Base-by-base conservation (phyloP, 345 rosid genomes). In the Populus nigra region DNA sequence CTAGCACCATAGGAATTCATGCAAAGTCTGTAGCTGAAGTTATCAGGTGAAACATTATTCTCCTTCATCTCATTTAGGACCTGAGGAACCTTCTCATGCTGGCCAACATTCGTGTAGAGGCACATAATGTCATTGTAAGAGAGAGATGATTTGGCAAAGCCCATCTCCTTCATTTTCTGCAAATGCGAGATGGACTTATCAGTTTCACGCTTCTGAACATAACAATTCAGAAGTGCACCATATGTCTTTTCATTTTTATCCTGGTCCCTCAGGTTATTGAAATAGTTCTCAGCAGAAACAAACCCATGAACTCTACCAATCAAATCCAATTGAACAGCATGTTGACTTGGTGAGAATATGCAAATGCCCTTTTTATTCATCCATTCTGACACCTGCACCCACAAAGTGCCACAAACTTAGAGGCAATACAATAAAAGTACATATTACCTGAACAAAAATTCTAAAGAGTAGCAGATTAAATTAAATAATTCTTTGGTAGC, bases 201-300 rank as follows among this genome's bases (percentile, higher is more conserved):
- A 18, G 82, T 83, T 73, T 91, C 86, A 5, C 74, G 88, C 76
- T 88, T 93, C 75, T 93, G 83, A 22, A 88, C 93, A 76, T 90
- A 95, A 77, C 98, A 95, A 76, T 89, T 87, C 59, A 95, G 87
- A 71, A 95, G 94, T 41, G 99, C 98, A 22, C 98, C 98, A 49
- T 91, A 88, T 5, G 97, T 93, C 86, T 92, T 91, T 0, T 84
- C 89, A 76, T 82, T 93, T 83, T 89, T 93, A 75, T 90, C 90
- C 27, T 87, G 86, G 41, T 91, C 93, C 86, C 80, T 86, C 72
- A 95, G 83, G 74, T 63, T 83, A 18, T 74, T 74, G 68, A 95
- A 93, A 81, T 95, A 95, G 65, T 67, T 83, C 86, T 93, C 98
- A 0, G 99, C 98, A 38, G 88, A 76, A 18, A 78, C 63, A 69